Evolutionary conservation across 1,284 basidiomycete genomes (phyloP).

Genomic region (Rhodotorula glutinis): DNA sequence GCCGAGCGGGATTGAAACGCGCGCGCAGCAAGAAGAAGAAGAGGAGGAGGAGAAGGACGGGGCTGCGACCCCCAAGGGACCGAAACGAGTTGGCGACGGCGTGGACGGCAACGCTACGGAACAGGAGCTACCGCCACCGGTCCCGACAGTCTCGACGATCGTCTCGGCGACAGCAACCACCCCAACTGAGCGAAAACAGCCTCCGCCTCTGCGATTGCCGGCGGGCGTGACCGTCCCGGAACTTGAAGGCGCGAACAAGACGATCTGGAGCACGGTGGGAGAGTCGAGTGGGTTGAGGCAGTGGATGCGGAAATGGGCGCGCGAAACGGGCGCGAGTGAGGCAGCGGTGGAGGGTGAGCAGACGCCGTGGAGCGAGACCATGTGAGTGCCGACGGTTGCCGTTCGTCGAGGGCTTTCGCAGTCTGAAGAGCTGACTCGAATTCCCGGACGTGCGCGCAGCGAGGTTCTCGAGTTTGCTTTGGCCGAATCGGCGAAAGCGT

Average conservation of each 20-base stretch:
- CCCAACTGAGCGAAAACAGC: not conserved
- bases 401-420: no score
- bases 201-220: not conserved
- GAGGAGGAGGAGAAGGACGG: not conserved
- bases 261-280: constrained; percentile 6
- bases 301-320: constrained; percentile 12
- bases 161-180: not conserved
- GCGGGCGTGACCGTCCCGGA: not conserved
- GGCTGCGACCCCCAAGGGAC: not conserved
- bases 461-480: constrained; percentile 11
- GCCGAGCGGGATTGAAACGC: not conserved
- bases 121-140: not conserved
- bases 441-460: no score
- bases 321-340: not conserved
- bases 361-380: constrained; percentile 11
- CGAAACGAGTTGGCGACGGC: not conserved
- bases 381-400: no score
- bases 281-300: not conserved
- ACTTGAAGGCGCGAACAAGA: not conserved
- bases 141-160: not conserved
- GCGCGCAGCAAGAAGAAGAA: not conserved
- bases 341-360: not conserved
- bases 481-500: not conserved
- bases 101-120: no score
- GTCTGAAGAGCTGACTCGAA: no score